Evolutionary conservation across 2,329 filamentous ascomycete species (phyloP).

Genomic region (Penicillium corylophilum): DNA sequence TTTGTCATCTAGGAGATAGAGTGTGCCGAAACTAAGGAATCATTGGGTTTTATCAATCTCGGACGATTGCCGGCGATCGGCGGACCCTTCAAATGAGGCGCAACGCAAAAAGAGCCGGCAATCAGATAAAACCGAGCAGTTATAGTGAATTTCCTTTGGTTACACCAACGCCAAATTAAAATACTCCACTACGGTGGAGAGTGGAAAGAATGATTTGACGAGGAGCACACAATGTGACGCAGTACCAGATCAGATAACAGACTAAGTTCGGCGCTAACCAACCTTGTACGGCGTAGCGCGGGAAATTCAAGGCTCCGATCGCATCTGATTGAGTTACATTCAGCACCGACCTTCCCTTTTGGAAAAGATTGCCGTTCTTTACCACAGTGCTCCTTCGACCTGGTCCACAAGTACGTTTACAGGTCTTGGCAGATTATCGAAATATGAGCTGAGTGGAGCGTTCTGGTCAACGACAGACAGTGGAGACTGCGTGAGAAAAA

Average conservation of each 20-base stretch:
- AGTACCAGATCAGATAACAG: slow-evolving; percentile 8
- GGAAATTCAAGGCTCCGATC: too few species aligned
- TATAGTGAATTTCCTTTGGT: not conserved
- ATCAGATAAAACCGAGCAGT: not conserved
- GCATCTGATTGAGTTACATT: not conserved
- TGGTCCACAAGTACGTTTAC: not conserved
- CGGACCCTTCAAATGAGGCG: not conserved
- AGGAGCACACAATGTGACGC: not conserved
- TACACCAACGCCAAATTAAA: not conserved
- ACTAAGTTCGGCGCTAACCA: slow-evolving; percentile 6
- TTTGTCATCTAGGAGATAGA: too few species aligned
- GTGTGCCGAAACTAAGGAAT: not conserved
- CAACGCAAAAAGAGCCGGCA: not conserved
- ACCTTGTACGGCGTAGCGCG: slow-evolving; percentile 2
- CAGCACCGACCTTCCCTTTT: not conserved
- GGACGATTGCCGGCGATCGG: not conserved
- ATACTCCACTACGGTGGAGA: not conserved
- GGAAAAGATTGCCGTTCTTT: not conserved
- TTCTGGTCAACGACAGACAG: too few species aligned
- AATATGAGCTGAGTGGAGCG: not conserved
- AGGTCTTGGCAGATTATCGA: not conserved
- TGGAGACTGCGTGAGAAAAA: not conserved
- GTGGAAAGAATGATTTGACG: not conserved
- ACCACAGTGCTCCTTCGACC: not conserved
- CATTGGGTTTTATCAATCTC: not conserved